Evolutionary conservation across 495 filamentous ascomycete genomes (phyloP), one percentile per base, ranked within the genome.

Genomic region (Parachaetomium inaequale): DNA sequence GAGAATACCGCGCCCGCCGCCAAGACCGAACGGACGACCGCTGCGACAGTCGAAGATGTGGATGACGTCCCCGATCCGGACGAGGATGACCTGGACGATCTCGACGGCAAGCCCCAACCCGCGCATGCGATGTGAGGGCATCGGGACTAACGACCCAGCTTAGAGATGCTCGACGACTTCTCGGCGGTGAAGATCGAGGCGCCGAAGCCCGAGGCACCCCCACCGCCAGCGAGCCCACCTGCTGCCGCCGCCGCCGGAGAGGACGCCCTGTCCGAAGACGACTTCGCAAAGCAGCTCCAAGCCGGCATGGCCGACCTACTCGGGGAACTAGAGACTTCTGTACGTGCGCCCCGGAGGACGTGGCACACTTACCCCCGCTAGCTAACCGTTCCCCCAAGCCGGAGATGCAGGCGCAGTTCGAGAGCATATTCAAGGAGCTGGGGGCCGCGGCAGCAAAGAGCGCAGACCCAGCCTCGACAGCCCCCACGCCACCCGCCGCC

Each of bases 81-180:
- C 63, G 89, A 91, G 71, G 89, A 92, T 72, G 92, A 96, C 70
- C 82, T 96, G 21, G 92, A 96, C 70, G 93, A 97, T 71, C 77
- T 98, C 46, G 93, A 98, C 74, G 93, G 91, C 89, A 70, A 52
- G 79, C 66, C n/a, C 31, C 28, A 29, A 31, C 23, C 40, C 28
- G 50, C 7, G 58, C n/a, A 32, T 19, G 38, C 15, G 23, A 26
- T 2, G 25, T 15, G 19, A 19, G 28, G 15, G 28, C 11, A 7
- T 38, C 4, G 63, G 52, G 34, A 34, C 42, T 54, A 65, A 68
- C 14, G 59, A 25, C 32, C 7, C 6, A 42, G 34, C 12, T 32
- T 65, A 96, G 92, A 97, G 52, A 85, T 97, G 72, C 87, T 98
- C 32, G 92, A 98, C 64, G 87, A 96, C 67, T 98, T 98, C 76